Conservation (phyloP, 371 early-diverging fungal genomes). For the Syncephalastrum contaminatum region DNA sequence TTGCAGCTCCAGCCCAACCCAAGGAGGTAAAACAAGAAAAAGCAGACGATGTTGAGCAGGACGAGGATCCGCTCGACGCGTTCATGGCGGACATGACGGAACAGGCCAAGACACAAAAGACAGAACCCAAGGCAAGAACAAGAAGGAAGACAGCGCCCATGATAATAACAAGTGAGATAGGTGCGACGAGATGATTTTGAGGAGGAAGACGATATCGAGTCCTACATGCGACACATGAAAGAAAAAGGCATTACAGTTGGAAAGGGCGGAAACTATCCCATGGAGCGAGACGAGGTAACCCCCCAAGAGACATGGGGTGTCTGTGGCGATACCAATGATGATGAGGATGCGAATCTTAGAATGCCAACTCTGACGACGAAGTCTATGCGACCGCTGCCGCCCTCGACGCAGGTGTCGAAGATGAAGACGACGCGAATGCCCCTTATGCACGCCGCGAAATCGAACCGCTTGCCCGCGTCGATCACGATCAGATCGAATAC, state of each 20-base stretch:
- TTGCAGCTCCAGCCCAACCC: constrained; percentile 3
- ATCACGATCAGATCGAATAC: constrained; percentile 76
- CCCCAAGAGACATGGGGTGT: background rate
- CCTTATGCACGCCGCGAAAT: constrained; percentile 52
- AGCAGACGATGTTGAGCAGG: constrained; percentile 27
- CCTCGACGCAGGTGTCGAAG: constrained; percentile 54
- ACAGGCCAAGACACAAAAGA: constrained; percentile 52
- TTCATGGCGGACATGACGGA: constrained; percentile 83
- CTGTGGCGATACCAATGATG: constrained; percentile 6
- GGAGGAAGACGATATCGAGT: constrained; percentile 80
- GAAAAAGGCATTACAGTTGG: constrained; percentile 72
- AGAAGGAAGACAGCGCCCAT: background rate
- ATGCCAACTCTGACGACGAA: constrained; percentile 83
- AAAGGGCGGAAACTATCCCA: constrained; percentile 34
- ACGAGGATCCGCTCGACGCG: constrained; percentile 85
- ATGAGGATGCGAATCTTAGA: constrained; percentile 27
- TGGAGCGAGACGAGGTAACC: constrained; percentile 51
- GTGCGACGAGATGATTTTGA: constrained; percentile 68
- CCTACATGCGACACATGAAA: constrained; percentile 77
- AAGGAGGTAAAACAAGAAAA: constrained; percentile 9
- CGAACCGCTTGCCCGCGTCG: constrained; percentile 65
- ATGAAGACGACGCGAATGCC: constrained; percentile 34
- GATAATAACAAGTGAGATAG: constrained; percentile 4
- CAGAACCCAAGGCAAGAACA: constrained; percentile 43
- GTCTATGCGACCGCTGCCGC: constrained; percentile 85